Base-by-base conservation (phyloP, 1,139 yeast genomes). In the Yamadazyma epiphylla region DNA sequence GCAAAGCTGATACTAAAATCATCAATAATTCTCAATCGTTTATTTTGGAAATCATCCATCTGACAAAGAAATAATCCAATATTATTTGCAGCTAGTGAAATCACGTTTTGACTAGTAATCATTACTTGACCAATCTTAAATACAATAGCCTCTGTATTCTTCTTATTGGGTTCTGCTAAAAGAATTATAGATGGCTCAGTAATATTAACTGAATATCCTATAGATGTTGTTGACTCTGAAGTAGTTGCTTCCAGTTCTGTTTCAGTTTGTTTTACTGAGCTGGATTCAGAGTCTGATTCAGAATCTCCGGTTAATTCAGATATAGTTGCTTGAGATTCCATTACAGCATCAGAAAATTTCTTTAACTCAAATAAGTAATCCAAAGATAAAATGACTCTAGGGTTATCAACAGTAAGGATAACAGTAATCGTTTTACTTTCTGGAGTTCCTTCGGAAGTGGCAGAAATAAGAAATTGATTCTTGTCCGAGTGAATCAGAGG, bases 341-440 rank as follows among this genome's bases (percentile, higher is more conserved):
- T 38, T 0, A 77, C 79, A 36, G 60, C 61, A 41, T 70, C 77
- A 14, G 67, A 55, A 52, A 83, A 85, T 0, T 70, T 58, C 45
- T 85, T 85, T 41, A 91, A 51, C 1, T 91, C 89, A 57, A 88
- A 75, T 25, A 91, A 49, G 51, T 86, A 89, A 48, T 89, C 98
- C 41, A 91, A 61, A 0, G 96, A 96, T 29, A 91, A 56, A 29
- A 91, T 80, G 13, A 84, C 71, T 37, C 72, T 76, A 0, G 97
- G 96, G 40, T 81, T 83, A 42, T 88, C 95, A 9, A 89, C 72
- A 0, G 87, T 77, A 8, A 85, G 54, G 48, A 81, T 68, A 0
- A 62, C 48, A 24, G 80, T 73, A 4, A 75, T 63, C 23, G 69
- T 58, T 35, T 68, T 66, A 12, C 58, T 60, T 0, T 59, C 61